A percentile compares a stretch with the other conserved stretches of the same genome.
phyloP scores from a whole-genome alignment of 768 basidiomycete species.

The Pleurotus sapidus region DNA sequence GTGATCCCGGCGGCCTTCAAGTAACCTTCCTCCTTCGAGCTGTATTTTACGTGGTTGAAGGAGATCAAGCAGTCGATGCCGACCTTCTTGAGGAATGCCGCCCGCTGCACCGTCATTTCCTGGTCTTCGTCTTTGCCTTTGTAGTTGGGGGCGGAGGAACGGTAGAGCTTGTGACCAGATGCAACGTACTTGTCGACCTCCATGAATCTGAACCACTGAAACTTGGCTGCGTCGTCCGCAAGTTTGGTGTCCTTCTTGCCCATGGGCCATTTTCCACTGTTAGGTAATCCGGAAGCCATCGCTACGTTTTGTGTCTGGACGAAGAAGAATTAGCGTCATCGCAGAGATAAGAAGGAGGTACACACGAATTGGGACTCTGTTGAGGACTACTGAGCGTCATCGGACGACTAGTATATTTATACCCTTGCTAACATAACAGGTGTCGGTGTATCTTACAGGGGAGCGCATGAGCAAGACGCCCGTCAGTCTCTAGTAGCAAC shows the following conservation, averaged over 20 bases:
- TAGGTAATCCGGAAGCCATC: not conserved
- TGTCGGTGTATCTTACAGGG: too few species aligned
- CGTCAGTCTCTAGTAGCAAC: too few species aligned
- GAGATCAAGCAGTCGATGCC: constrained; percentile 19
- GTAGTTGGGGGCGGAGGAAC: not conserved
- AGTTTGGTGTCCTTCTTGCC: not conserved
- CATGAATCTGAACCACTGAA: not conserved
- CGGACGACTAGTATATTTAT: too few species aligned
- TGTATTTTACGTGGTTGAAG: constrained; percentile 16
- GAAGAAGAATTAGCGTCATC: too few species aligned
- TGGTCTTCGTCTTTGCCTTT: not conserved
- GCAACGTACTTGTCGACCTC: constrained; percentile 5
- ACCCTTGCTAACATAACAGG: too few species aligned
- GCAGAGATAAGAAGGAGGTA: too few species aligned
- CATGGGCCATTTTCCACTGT: not conserved
- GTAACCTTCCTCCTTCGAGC: constrained; percentile 1
- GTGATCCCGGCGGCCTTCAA: constrained; percentile 11
- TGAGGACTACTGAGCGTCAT: too few species aligned
- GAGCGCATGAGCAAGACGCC: too few species aligned
- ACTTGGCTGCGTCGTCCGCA: not conserved
- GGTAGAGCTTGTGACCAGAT: constrained; percentile 5
- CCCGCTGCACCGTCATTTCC: not conserved
- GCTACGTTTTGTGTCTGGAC: not conserved
- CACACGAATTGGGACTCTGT: too few species aligned
- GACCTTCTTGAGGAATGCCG: constrained; percentile 9